Evolutionary conservation across 768 basidiomycete species (phyloP), one percentile per base, ranked within the genome.

Genomic region (Agaricus sinodeliciosus): DNA sequence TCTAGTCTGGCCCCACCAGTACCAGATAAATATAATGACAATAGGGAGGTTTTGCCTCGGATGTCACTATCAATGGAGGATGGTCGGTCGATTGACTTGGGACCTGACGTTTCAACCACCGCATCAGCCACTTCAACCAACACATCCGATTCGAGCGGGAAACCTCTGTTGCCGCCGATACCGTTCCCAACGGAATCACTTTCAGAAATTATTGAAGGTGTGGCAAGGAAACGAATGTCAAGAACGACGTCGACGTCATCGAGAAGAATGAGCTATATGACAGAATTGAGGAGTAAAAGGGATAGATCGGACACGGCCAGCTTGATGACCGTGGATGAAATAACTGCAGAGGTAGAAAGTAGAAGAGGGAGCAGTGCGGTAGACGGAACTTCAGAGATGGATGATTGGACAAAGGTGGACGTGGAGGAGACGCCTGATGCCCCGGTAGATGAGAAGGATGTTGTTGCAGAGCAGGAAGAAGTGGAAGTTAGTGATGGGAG

Each of bases 321-420:
- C 59, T 70, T 97, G 61, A 78, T 97, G 68, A 99, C 95, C 0
- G 90, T 99, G 19, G 95, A 99, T 62, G 93, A 99, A 69, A 96
- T 99, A 61, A 97, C 96, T 0, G 94, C 92, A 9, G 89, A 95
- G 62, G 89, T 99, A 7, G 95, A 82, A 62, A 90, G 83, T 60
- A 73, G 81, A 35, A 70, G 80, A 54, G 80, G 76, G 49, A 82
- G 78, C 60, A 76, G 72, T 60, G 70, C 62, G 9, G 59, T 71
- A 15, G 72, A 73, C 36, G 70, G 69, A 37, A 70, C 69, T 60
- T 70, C 70, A 56, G 74, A 73, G 22, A 70, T 73, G 12, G 83
- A 90, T 42, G 90, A 85, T 34, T 90, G 87, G 82, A 88, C 87
- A 0, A 79, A 79, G 59, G 82, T 90, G 3, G 84, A 82, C 43